A percentile compares a stretch with the other conserved stretches of the same genome.
phyloP scores from a whole-genome alignment of 208 protist species.

The Leishmania gerbilli region DNA sequence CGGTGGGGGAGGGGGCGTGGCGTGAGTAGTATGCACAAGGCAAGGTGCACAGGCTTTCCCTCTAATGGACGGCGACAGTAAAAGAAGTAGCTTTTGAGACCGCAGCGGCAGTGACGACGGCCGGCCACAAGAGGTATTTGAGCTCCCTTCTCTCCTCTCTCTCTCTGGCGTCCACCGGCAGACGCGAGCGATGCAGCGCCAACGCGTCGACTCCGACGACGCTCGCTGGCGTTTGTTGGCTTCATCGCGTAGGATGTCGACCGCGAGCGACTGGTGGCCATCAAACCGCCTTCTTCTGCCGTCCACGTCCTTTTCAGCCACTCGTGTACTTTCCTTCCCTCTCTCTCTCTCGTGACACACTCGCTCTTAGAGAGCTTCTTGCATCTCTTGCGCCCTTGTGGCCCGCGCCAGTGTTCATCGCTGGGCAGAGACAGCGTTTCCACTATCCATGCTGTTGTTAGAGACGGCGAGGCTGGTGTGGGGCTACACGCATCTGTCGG shows the following conservation, averaged over 20 bases:
- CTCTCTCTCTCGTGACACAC: not conserved
- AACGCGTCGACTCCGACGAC: not conserved
- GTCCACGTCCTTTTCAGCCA: not conserved
- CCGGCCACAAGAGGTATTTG: not conserved
- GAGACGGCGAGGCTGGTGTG: slow-evolving; percentile 12
- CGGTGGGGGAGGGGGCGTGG: not conserved
- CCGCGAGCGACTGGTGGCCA: not conserved
- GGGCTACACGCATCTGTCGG: slow-evolving; percentile 46
- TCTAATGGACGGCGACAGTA: not conserved
- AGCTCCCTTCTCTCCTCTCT: not conserved
- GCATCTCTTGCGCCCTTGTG: not conserved
- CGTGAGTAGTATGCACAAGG: not conserved
- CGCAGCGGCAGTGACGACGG: not conserved
- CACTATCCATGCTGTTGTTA: not conserved
- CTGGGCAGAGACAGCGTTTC: not conserved
- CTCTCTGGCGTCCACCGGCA: not conserved
- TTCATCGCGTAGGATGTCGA: not conserved
- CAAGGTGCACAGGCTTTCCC: not conserved
- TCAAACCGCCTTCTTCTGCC: not conserved
- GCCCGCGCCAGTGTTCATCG: not conserved
- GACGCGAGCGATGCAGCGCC: not conserved
- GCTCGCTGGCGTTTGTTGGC: not conserved
- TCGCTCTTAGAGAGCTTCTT: not conserved
- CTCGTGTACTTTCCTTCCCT: not conserved
- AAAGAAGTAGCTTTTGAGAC: not conserved